These are phyloP conservation scores for Pleurotus pulmonarius DNA, from an alignment of 768 basidiomycete species.

Conservation along the genomic window DNA sequence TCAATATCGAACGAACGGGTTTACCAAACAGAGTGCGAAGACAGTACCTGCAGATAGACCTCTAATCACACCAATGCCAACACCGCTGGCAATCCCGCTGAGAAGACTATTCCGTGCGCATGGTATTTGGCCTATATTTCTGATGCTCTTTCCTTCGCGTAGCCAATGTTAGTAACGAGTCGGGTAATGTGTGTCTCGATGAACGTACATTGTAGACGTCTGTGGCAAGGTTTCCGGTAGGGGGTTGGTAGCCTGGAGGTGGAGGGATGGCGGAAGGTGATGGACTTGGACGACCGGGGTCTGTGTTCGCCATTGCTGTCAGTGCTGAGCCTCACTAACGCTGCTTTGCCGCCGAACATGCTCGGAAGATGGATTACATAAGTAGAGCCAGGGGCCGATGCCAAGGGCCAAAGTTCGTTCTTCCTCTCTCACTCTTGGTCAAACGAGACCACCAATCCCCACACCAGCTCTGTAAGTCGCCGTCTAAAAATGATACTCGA, in stretches of 20 bases:
- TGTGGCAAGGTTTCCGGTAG: not conserved
- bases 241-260: conserved; percentile 3
- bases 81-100: conserved; percentile 76
- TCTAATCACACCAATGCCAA: conserved; percentile 72
- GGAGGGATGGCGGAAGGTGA: not conserved
- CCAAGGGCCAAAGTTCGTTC: no score
- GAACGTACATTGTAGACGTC: conserved; percentile 5
- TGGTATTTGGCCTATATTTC: conserved; percentile 64
- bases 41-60: conserved; percentile 55
- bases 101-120: conserved; percentile 76
- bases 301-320: not conserved
- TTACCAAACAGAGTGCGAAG: not conserved
- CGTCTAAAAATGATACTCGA: no score
- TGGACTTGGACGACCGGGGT: not conserved
- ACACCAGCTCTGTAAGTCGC: no score
- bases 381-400: no score
- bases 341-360: no score
- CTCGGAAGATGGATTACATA: no score
- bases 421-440: no score
- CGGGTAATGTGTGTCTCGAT: not conserved
- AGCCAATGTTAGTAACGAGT: not conserved
- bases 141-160: conserved; percentile 41
- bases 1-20: not conserved
- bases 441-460: no score
- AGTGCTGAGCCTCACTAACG: not conserved